A percentile compares a stretch with the other conserved stretches of the same genome.
phyloP scores from a whole-genome alignment of 495 filamentous ascomycete species.

The Neurospora tetraspora region DNA sequence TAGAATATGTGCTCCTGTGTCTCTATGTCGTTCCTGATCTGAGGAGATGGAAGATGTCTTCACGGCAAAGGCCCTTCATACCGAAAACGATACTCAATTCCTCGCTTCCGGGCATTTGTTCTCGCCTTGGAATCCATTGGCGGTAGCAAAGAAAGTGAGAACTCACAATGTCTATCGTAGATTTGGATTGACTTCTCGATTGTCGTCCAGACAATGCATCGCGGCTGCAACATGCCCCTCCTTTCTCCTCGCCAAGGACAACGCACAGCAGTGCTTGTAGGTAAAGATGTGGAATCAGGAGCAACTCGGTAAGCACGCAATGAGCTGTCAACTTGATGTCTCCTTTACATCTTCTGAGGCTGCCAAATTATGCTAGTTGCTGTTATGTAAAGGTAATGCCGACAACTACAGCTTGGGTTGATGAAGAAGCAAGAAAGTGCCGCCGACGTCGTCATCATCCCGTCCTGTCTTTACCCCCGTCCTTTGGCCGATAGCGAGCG shows the following conservation, averaged over 20 bases:
- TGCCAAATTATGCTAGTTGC: background rate
- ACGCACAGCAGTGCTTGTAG: background rate
- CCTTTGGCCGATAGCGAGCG: background rate
- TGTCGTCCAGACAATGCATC: background rate
- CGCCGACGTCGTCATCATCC: background rate
- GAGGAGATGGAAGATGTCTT: background rate
- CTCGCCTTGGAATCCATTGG: background rate
- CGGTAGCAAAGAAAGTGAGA: background rate
- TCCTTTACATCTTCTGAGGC: background rate
- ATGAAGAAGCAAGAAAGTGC: background rate
- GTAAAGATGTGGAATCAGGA: background rate
- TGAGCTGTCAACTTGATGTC: background rate
- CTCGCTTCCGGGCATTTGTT: background rate
- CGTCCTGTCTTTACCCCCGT: background rate
- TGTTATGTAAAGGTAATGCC: background rate
- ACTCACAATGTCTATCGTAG: background rate
- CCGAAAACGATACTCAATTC: background rate
- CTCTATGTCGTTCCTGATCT: background rate
- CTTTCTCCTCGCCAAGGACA: background rate
- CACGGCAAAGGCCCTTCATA: background rate
- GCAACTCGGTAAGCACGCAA: background rate
- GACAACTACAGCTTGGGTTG: background rate
- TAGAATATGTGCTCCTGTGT: background rate
- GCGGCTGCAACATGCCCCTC: background rate
- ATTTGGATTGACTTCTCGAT: background rate